Percentiles rank a stretch among this genome's conserved stretches.
These are phyloP conservation scores for Fusarium coffeatum DNA, from an alignment of 2,329 filamentous ascomycete species.

Conservation along the genomic window DNA sequence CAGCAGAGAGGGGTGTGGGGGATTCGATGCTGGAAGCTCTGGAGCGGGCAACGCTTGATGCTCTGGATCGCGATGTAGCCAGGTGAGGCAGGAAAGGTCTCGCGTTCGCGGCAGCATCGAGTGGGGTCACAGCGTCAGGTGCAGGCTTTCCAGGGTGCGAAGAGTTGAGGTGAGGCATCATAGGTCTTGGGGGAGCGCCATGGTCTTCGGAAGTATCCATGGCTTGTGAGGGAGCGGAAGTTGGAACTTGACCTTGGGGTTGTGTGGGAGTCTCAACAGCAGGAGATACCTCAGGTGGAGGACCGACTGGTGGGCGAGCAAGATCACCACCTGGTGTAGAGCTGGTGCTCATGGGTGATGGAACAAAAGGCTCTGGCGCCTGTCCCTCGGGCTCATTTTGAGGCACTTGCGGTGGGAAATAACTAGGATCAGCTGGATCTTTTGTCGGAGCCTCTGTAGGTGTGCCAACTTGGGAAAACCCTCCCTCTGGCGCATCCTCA, in stretches of 20 bases:
- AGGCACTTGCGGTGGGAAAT: slow-evolving; percentile 50
- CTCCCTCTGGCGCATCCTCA: slow-evolving; percentile 65
- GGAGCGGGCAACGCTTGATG: neutral
- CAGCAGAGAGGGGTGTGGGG: slow-evolving; percentile 15
- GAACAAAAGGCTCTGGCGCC: slow-evolving; percentile 47
- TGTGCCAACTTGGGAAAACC: slow-evolving; percentile 45
- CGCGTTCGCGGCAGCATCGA: slow-evolving; percentile 10
- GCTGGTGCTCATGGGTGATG: slow-evolving; percentile 52
- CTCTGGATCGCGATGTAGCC: slow-evolving; percentile 23
- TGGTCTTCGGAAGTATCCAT: slow-evolving; percentile 3
- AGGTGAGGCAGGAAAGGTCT: slow-evolving; percentile 38
- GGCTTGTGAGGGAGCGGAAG: slow-evolving; percentile 46
- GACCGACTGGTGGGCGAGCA: slow-evolving; percentile 28
- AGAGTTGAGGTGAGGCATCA: slow-evolving; percentile 32
- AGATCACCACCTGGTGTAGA: slow-evolving; percentile 42
- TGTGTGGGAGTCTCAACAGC: slow-evolving; percentile 27
- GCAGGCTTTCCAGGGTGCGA: slow-evolving; percentile 21
- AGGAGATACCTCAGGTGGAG: slow-evolving; percentile 25
- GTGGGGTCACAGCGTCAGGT: slow-evolving; percentile 1
- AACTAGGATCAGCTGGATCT: slow-evolving; percentile 47
- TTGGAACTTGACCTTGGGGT: slow-evolving; percentile 41
- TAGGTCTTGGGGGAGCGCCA: slow-evolving; percentile 38
- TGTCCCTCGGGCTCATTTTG: slow-evolving; percentile 24
- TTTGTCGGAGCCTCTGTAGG: slow-evolving; percentile 44
- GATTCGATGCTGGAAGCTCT: slow-evolving; percentile 23